Conservation (phyloP, 495 filamentous ascomycete species). For the Penicillium odoratum region DNA sequence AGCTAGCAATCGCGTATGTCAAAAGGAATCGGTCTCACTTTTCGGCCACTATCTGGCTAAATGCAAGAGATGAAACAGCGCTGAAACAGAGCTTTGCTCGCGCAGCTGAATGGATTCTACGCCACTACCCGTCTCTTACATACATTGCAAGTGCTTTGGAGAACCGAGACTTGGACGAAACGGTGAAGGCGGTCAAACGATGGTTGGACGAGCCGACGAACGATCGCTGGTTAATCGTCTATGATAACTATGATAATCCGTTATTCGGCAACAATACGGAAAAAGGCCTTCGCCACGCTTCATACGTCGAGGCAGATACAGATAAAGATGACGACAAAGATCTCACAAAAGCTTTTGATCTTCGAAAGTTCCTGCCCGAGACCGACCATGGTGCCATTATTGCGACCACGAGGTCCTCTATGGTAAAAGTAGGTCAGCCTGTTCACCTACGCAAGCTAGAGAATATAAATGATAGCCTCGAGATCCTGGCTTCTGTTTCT, state of each 20-base stretch:
- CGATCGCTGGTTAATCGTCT: neutral
- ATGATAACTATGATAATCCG: neutral
- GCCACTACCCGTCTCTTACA: conserved; percentile 1
- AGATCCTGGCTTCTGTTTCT: neutral
- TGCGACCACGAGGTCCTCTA: neutral
- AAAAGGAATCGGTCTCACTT: neutral
- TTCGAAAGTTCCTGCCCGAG: neutral
- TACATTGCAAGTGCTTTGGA: neutral
- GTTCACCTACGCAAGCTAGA: neutral
- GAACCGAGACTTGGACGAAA: neutral
- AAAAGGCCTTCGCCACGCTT: neutral
- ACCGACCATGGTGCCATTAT: conserved; percentile 1
- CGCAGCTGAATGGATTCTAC: conserved; percentile 1
- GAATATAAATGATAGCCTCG: neutral
- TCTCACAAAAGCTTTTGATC: neutral
- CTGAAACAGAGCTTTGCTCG: conserved; percentile 4
- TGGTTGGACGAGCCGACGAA: neutral
- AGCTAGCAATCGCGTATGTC: conserved; percentile 6
- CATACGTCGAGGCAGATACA: neutral
- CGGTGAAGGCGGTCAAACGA: neutral
- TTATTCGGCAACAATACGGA: neutral
- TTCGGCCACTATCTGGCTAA: conserved; percentile 4
- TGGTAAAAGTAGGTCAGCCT: neutral
- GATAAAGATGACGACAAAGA: neutral
- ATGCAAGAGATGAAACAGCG: conserved; percentile 1